Evolutionary conservation across 805 yeast genomes (phyloP).

Genomic region (Dipodascus geniculatus): DNA sequence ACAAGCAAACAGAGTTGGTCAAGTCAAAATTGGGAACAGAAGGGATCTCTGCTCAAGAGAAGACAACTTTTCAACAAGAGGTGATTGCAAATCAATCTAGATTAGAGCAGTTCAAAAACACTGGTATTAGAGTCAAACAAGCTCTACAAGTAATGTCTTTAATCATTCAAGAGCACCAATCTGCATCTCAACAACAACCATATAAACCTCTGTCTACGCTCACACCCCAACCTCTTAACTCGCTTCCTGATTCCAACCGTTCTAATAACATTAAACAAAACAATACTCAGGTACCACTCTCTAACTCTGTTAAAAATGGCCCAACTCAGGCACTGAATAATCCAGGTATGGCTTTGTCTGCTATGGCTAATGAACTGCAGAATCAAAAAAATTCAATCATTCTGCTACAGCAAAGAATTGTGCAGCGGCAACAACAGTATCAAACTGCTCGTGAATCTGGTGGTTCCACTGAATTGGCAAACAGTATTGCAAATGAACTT

Average conservation of each 20-base stretch:
- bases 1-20: neutral
- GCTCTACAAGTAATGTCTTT: neutral
- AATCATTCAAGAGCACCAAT: neutral
- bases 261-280: neutral
- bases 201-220: neutral
- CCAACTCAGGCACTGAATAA: neutral
- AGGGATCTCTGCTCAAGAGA: neutral
- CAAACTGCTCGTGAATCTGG: conserved; percentile 1
- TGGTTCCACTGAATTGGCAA: neutral
- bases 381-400: neutral
- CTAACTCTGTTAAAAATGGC: neutral
- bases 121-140: neutral
- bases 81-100: neutral
- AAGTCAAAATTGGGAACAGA: neutral
- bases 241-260: neutral
- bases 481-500: neutral
- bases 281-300: neutral
- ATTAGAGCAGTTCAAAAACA: neutral
- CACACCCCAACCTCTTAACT: neutral
- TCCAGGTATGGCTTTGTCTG: neutral
- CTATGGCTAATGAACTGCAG: neutral
- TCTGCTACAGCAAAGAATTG: neutral
- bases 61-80: neutral
- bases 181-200: neutral
- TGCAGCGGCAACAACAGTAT: neutral